Evolutionary conservation across 2,329 filamentous ascomycete species (phyloP).

Genomic region (Metarhizium brunneum): DNA sequence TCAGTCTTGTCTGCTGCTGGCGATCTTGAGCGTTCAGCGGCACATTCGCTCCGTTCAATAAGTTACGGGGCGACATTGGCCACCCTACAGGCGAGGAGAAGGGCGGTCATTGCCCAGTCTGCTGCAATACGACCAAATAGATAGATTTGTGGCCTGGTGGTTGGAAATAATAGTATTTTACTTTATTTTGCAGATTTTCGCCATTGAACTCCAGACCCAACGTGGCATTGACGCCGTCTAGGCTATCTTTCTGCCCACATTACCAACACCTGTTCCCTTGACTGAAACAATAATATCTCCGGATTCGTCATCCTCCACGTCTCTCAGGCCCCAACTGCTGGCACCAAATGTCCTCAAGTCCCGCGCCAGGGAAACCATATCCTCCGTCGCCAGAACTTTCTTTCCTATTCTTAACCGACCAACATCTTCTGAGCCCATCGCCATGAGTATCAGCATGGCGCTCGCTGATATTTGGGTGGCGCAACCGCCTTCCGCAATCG

Average conservation of each 20-base stretch:
- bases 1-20: conserved; percentile 38
- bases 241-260: conserved; percentile 83
- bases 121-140: conserved; percentile 8
- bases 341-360: conserved; percentile 85
- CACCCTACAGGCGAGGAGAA: conserved; percentile 36
- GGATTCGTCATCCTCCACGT: conserved; percentile 56
- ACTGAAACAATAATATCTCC: conserved; percentile 79
- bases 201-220: background rate
- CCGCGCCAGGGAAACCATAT: conserved; percentile 68
- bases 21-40: conserved; percentile 36
- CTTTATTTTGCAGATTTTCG: background rate
- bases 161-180: background rate
- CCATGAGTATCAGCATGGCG: conserved; percentile 82
- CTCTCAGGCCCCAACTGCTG: conserved; percentile 82
- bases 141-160: conserved; percentile 7
- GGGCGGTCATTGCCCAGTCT: conserved; percentile 23
- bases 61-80: conserved; percentile 45
- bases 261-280: conserved; percentile 87
- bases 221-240: conserved; percentile 19
- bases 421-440: conserved; percentile 95
- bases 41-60: conserved; percentile 43
- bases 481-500: conserved; percentile 74
- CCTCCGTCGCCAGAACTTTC: conserved; percentile 73
- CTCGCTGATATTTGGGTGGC: conserved; percentile 61
- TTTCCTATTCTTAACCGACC: conserved; percentile 74